Conservation (phyloP, 371 early-diverging fungal species). For the Mucor racemosus region DNA sequence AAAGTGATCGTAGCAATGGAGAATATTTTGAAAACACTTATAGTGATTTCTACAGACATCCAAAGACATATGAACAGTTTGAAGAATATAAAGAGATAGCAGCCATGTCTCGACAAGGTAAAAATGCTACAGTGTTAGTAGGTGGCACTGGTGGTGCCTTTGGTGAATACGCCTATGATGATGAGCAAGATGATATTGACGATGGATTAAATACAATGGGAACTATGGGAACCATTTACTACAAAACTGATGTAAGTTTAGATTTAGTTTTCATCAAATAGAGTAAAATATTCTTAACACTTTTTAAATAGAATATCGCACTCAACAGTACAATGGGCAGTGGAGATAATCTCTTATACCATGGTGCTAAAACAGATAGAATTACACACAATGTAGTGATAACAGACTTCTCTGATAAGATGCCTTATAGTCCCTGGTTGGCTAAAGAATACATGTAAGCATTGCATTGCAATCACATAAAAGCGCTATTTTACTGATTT, state of each 20-base stretch:
- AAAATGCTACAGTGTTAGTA: slow-evolving; percentile 51
- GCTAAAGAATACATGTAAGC: slow-evolving; percentile 61
- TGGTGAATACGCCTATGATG: slow-evolving; percentile 57
- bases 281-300: not conserved
- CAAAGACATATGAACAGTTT: slow-evolving; percentile 56
- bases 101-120: slow-evolving; percentile 55
- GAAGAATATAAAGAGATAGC: slow-evolving; percentile 62
- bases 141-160: slow-evolving; percentile 51
- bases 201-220: slow-evolving; percentile 43
- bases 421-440: slow-evolving; percentile 60
- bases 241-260: slow-evolving; percentile 47
- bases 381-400: slow-evolving; percentile 48
- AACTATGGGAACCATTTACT: slow-evolving; percentile 43
- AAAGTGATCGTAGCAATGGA: slow-evolving; percentile 29
- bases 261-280: not conserved
- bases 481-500: not conserved
- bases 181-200: slow-evolving; percentile 56
- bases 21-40: slow-evolving; percentile 56
- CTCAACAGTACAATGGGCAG: slow-evolving; percentile 37
- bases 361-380: slow-evolving; percentile 45
- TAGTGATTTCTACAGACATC: slow-evolving; percentile 57
- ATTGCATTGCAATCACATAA: not conserved
- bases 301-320: slow-evolving; percentile 34
- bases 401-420: slow-evolving; percentile 49
- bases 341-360: slow-evolving; percentile 44